Base-by-base conservation (phyloP, 495 filamentous ascomycete genomes). In the Xylaria longipes region DNA sequence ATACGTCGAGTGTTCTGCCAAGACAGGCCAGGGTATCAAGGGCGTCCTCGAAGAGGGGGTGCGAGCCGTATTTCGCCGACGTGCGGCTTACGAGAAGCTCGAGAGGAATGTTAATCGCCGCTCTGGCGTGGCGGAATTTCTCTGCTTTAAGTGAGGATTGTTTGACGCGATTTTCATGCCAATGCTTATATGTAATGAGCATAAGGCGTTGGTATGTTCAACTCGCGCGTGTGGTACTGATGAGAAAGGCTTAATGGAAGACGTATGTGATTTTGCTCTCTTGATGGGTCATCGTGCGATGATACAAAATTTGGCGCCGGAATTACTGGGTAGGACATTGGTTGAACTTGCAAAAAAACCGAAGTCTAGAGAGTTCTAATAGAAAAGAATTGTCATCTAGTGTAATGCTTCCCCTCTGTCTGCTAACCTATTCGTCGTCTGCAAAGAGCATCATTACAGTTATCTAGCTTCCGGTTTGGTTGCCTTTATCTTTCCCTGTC, bases 1-100 rank as follows among this genome's bases (percentile, higher is more conserved):
- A 61, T 79, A 79, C 33, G 66, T 79, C 57, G 73, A 77, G 39
- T 79, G 77, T 29, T 79, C 77, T 1, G 77, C 77, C 1, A 77
- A 72, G 65, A 74, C 72, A 0, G 72, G 77, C 31, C 64, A 77
- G 63, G 76, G 76, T 37, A 74, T 77, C 33, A 29, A 73, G 1
- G 70, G 48, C 22, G 68, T 74, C 17, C 73, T 79, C 52, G 70
- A 79, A 33, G 75, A 79, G 22, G 73, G 60, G 9, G 68, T 73
- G 9, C 73, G 72, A 14, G 46, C 65, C 37, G 75, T 79, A 5
- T 48, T 70, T 20, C 41, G 33, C 3, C 60, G 68, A 20, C 75
- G 77, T 25, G 65, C 64, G 5, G 65, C 72, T 20, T 41, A 68
- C 6, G 60, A 68, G 9, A 43, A 58, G 15, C 60, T 68, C 3